Evolutionary conservation across 257 asterid genomes (phyloP), one percentile per base, ranked within the genome.

Genomic region (Gynochthodes officinalis): DNA sequence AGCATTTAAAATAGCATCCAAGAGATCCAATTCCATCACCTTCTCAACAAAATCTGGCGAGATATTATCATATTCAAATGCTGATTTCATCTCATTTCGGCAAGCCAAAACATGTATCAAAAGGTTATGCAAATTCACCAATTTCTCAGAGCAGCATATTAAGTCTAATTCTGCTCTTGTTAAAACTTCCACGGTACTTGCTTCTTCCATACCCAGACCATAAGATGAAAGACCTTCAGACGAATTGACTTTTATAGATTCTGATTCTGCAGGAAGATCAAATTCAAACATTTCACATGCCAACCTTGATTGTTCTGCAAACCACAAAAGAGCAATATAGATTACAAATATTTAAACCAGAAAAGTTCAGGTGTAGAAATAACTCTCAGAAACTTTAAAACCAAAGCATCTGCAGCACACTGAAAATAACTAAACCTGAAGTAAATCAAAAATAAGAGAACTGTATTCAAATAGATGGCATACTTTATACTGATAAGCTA

Each of bases 41-140:
- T 84, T 91, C 67, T 87, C 90, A n/a, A 86, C 48, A 4, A 84
- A 77, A 14, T 91, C 96, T 0, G 69, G 76, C 4, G 97, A 83
- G 72, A 89, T 78, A 64, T 74, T 76, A 46, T 87, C 93, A 49
- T 83, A 77, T 54, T 85, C 92, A 5, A 83, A 71, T 53, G 73
- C 79, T 14, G 86, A 75, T 77, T 81, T 86, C 52, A 85, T 72
- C 71, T 89, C 86, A 62, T 71, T 85, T 76, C 81, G 88, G 67
- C 78, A 79, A 1, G 87, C 78, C 72, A 80, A 75, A 52, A 87
- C 78, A 55, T 33, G 80, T 78, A 78, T 66, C 70, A 94, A 80
- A 37, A 94, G 92, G 69, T 82, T 80, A 74, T 87, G 92, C 68
- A 94, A 75, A 82, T 87, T 86, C 61, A 70, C 76, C 72, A 89